phyloP scores from a whole-genome alignment of 805 yeast genomes.

The Pichia kluyveri region DNA sequence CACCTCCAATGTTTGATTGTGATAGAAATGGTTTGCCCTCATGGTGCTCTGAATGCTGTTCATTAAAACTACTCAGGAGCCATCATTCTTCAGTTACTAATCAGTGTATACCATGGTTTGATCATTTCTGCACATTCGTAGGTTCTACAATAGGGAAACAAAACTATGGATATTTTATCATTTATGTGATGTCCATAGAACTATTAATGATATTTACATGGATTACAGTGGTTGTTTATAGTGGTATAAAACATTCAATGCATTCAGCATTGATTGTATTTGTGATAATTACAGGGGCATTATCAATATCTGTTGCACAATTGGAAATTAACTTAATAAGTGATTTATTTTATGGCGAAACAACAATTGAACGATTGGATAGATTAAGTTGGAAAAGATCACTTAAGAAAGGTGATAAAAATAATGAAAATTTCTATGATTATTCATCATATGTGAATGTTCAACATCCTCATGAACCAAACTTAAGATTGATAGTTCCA shows the following conservation, averaged over 20 bases:
- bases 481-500: constrained; percentile 30
- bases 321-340: constrained; percentile 36
- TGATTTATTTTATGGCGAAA: constrained; percentile 35
- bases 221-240: constrained; percentile 25
- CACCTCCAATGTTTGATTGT: constrained; percentile 58
- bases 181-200: constrained; percentile 34
- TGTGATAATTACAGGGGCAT: constrained; percentile 35
- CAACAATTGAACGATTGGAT: constrained; percentile 19
- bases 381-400: constrained; percentile 20
- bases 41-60: constrained; percentile 64
- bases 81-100: constrained; percentile 56
- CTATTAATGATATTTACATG: constrained; percentile 32
- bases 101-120: constrained; percentile 64
- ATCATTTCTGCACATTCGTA: constrained; percentile 77
- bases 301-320: constrained; percentile 35
- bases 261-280: constrained; percentile 24
- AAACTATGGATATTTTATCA: constrained; percentile 55
- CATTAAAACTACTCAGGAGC: constrained; percentile 56
- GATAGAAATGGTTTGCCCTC: constrained; percentile 66
- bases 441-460: constrained; percentile 36
- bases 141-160: constrained; percentile 62
- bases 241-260: constrained; percentile 3
- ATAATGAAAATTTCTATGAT: constrained; percentile 1
- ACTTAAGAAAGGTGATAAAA: constrained; percentile 12
- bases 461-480: constrained; percentile 22